Conservation (phyloP, 495 filamentous ascomycete species). For the Neurospora cerealis region DNA sequence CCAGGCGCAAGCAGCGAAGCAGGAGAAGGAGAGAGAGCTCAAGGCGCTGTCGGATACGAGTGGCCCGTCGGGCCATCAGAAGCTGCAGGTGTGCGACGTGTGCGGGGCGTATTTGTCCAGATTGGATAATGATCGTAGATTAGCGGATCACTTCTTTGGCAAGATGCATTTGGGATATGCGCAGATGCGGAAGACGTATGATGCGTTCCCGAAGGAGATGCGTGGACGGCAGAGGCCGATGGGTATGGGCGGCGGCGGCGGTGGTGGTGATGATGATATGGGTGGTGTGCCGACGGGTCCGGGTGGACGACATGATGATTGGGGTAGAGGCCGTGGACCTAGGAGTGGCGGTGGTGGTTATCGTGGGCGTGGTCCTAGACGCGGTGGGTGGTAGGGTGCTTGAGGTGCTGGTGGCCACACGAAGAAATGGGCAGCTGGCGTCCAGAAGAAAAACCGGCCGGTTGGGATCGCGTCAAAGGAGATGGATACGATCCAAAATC, state of each 20-base stretch:
- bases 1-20: constrained; percentile 70
- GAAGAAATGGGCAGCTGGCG: neutral
- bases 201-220: constrained; percentile 77
- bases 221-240: constrained; percentile 49
- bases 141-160: constrained; percentile 97
- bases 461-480: neutral
- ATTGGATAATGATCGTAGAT: constrained; percentile 83
- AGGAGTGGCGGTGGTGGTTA: constrained; percentile 31
- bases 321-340: constrained; percentile 36
- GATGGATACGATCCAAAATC: neutral
- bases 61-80: constrained; percentile 74
- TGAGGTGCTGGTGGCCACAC: neutral
- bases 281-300: constrained; percentile 29
- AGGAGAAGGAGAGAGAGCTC: constrained; percentile 77
- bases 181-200: constrained; percentile 88
- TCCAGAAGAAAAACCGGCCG: neutral
- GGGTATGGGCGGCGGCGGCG: constrained; percentile 37
- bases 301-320: constrained; percentile 47
- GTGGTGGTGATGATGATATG: constrained; percentile 38
- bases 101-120: constrained; percentile 83
- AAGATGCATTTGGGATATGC: constrained; percentile 99
- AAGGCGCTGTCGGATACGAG: constrained; percentile 86
- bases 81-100: constrained; percentile 96
- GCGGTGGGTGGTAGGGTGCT: constrained; percentile 8
- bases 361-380: constrained; percentile 5